Base-by-base conservation (phyloP, 2,329 filamentous ascomycete species). In the Arthrobotrys musiformis region DNA sequence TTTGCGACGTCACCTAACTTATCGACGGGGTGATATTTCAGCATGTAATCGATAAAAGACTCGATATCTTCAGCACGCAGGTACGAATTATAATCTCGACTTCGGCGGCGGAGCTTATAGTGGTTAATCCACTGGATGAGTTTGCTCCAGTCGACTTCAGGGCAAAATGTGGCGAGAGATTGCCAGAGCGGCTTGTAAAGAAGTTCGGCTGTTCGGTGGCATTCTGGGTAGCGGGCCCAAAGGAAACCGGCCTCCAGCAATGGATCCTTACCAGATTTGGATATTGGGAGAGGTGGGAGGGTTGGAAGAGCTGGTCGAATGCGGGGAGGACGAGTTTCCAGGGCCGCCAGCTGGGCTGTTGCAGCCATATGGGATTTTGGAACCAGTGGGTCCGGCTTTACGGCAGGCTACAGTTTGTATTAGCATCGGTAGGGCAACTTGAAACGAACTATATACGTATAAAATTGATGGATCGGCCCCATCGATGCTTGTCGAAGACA, bases 1-100 rank as follows among this genome's bases (percentile, higher is more conserved):
- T 33, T 19, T 9, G 73, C 66, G 13, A 28, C 54, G 3, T 77
- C 66, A 37, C 66, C 52, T 30, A 48, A 17, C 0, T 48, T 62
- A 22, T 67, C 54, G 52, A 70, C 66, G 7, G 73, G 73, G 63
- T 70, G 66, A 19, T 46, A 77, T 17, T 70, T 70, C 19, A 70
- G 50, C 73, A 77, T 77, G 40, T 64, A 77, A 52, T 77, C 73
- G 35, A 77, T 60, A 42, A 77, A 77, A 19, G 73, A 60, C 24
- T 77, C 73, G 2, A 70, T 56, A 28, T 77, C 73, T 37, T 77
- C 73, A 2, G 19, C 50, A 13, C 73, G 58, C 6, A 77, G 73
- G 56, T 70, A 77, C 8, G 73, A 66, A 15, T 48, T 26, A 22
- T 40, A 52, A 26, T 77, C 73, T n/a, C 66, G 48, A 22, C 24